Evolutionary conservation across 495 filamentous ascomycete genomes (phyloP).

Genomic region (Annulohypoxylon bovei): DNA sequence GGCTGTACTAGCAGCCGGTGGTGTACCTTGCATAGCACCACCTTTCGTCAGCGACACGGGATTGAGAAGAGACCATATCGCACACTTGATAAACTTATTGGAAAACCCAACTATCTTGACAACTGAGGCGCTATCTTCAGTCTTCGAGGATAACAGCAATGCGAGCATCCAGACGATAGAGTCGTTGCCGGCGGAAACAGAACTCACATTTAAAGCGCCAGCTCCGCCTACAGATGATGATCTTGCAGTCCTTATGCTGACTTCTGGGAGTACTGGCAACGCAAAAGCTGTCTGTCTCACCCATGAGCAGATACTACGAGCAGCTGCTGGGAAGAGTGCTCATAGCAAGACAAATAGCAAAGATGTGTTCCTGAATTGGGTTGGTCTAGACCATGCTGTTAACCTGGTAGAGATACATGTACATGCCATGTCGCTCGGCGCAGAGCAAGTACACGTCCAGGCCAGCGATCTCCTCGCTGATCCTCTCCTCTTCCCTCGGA

Average conservation of each 20-base stretch:
- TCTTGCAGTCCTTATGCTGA: neutral
- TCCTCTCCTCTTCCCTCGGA: neutral
- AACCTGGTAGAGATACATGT: conserved; percentile 6
- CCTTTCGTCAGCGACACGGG: neutral
- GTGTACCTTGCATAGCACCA: conserved; percentile 4
- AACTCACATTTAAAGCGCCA: neutral
- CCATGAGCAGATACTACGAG: neutral
- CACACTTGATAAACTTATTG: neutral
- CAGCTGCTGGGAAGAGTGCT: neutral
- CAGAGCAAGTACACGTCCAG: conserved; percentile 3
- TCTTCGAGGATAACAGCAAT: neutral
- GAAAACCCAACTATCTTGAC: conserved; percentile 5
- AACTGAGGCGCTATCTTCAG: neutral
- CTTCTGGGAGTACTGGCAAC: neutral
- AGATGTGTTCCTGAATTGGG: conserved; percentile 6
- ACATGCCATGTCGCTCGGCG: conserved; percentile 1
- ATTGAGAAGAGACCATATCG: neutral
- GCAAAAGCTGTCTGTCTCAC: conserved; percentile 3
- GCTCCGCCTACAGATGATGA: neutral
- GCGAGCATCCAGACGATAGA: conserved; percentile 2
- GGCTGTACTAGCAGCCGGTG: neutral
- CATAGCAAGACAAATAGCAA: neutral
- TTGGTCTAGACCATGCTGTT: neutral
- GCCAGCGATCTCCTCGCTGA: conserved; percentile 3
- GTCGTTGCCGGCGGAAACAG: neutral